Evolutionary conservation across 306 rosid species (phyloP).

Genomic region (Ormosia semicastrata): DNA sequence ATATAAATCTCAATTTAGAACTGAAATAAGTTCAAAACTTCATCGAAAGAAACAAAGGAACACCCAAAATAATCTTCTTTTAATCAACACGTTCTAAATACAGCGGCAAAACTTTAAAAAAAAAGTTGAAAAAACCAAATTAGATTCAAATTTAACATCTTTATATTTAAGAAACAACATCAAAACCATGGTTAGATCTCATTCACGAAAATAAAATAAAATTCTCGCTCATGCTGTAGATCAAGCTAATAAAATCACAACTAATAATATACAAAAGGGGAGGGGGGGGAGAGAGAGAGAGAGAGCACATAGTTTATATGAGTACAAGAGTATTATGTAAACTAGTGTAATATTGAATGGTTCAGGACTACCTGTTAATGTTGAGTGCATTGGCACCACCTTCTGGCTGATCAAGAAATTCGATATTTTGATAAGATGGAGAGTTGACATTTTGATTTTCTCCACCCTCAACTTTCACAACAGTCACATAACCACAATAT

Average conservation of each 20-base stretch:
- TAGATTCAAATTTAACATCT: not conserved
- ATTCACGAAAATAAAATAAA: not conserved
- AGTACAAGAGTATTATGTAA: not conserved
- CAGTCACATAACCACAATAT: conserved; percentile 60
- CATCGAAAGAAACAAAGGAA: not conserved
- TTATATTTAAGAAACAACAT: not conserved
- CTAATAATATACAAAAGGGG: too few species aligned
- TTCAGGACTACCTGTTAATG: conserved; percentile 54
- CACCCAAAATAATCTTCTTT: not conserved
- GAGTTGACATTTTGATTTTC: conserved; percentile 37
- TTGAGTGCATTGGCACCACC: conserved; percentile 82
- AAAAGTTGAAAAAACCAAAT: not conserved
- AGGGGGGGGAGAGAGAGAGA: not conserved
- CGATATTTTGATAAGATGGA: conserved; percentile 46
- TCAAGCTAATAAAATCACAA: conserved; percentile 1
- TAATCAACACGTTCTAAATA: not conserved
- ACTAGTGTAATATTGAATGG: not conserved
- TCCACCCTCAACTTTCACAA: conserved; percentile 56
- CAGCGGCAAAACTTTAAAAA: not conserved
- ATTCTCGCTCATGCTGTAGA: not conserved
- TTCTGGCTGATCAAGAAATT: conserved; percentile 62
- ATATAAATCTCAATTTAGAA: not conserved
- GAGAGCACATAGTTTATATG: not conserved
- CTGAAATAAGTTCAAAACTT: not conserved
- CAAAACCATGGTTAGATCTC: conserved; percentile 2